Conservation (phyloP, 805 yeast genomes). For the Monosporozyma siamensis region DNA sequence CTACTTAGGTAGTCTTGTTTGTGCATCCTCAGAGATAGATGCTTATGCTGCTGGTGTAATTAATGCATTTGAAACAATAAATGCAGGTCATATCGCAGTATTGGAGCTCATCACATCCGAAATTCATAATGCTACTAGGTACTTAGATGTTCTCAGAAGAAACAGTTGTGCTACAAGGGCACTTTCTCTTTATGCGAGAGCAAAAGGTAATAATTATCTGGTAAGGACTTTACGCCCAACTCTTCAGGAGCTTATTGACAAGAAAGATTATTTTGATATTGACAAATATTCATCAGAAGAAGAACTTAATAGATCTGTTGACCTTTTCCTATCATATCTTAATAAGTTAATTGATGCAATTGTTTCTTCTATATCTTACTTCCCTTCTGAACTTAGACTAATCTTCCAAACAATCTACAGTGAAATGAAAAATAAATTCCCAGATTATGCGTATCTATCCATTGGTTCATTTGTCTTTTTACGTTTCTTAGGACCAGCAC, state of each 20-base stretch:
- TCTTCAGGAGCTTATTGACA: slow-evolving; percentile 41
- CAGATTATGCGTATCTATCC: slow-evolving; percentile 54
- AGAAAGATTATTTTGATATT: slow-evolving; percentile 49
- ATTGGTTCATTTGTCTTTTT: slow-evolving; percentile 80
- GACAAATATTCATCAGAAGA: slow-evolving; percentile 37
- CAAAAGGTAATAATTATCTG: slow-evolving; percentile 51
- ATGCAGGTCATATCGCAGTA: slow-evolving; percentile 37
- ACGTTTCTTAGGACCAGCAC: slow-evolving; percentile 74
- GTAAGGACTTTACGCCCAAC: slow-evolving; percentile 43
- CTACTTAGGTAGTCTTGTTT: slow-evolving; percentile 46
- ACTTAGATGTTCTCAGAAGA: slow-evolving; percentile 64
- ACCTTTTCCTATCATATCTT: slow-evolving; percentile 45
- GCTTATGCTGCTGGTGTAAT: slow-evolving; percentile 55
- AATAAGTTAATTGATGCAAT: slow-evolving; percentile 48
- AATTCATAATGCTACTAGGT: slow-evolving; percentile 44
- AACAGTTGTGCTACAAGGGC: slow-evolving; percentile 72
- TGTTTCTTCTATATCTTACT: slow-evolving; percentile 38
- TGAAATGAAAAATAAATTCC: slow-evolving; percentile 48
- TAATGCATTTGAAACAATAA: slow-evolving; percentile 39
- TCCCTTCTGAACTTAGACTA: slow-evolving; percentile 63
- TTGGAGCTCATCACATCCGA: slow-evolving; percentile 48
- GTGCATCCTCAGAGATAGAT: slow-evolving; percentile 60
- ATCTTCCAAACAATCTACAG: slow-evolving; percentile 56
- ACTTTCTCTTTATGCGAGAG: slow-evolving; percentile 57
- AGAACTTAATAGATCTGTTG: slow-evolving; percentile 33